These are phyloP conservation scores for Chytriomyces confervae DNA, from an alignment of 192 early-diverging fungal genomes.

Conservation along the genomic window DNA sequence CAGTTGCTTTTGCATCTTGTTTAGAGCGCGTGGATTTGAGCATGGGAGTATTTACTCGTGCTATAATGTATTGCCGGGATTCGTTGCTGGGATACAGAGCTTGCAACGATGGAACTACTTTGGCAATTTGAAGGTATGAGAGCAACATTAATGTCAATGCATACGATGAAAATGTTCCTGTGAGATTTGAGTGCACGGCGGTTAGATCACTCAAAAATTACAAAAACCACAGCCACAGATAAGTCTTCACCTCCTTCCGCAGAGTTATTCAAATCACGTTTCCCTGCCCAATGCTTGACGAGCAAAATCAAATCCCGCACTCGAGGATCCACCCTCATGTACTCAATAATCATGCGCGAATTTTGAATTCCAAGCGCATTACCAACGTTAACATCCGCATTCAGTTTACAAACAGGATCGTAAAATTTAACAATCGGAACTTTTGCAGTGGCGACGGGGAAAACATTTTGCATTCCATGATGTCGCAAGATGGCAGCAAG, in stretches of 20 bases:
- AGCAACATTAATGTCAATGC: slow-evolving; percentile 55
- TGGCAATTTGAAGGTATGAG: slow-evolving; percentile 45
- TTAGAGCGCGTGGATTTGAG: slow-evolving; percentile 15
- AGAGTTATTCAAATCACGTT: slow-evolving; percentile 51
- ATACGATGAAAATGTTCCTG: slow-evolving; percentile 56
- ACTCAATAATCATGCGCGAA: slow-evolving; percentile 45
- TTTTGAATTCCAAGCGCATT: slow-evolving; percentile 54
- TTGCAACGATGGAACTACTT: slow-evolving; percentile 52
- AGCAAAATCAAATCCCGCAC: slow-evolving; percentile 53
- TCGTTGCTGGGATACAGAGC: slow-evolving; percentile 14
- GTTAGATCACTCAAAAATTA: not conserved
- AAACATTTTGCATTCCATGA: slow-evolving; percentile 45
- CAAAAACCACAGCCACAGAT: slow-evolving; percentile 5
- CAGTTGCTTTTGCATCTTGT: slow-evolving; percentile 15
- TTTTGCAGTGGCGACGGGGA: slow-evolving; percentile 41
- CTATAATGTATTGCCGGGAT: slow-evolving; percentile 12
- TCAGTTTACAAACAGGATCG: slow-evolving; percentile 37
- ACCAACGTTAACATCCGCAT: slow-evolving; percentile 52
- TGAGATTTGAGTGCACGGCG: too few species aligned
- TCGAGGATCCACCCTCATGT: slow-evolving; percentile 45
- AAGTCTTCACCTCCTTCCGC: slow-evolving; percentile 36
- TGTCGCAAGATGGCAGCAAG: slow-evolving; percentile 35
- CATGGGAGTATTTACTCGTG: slow-evolving; percentile 11
- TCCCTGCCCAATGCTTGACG: slow-evolving; percentile 53
- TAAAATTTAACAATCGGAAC: slow-evolving; percentile 60